These are phyloP conservation scores for Lithohypha guttulata DNA, from an alignment of 2,329 filamentous ascomycete genomes.

Conservation along the genomic window DNA sequence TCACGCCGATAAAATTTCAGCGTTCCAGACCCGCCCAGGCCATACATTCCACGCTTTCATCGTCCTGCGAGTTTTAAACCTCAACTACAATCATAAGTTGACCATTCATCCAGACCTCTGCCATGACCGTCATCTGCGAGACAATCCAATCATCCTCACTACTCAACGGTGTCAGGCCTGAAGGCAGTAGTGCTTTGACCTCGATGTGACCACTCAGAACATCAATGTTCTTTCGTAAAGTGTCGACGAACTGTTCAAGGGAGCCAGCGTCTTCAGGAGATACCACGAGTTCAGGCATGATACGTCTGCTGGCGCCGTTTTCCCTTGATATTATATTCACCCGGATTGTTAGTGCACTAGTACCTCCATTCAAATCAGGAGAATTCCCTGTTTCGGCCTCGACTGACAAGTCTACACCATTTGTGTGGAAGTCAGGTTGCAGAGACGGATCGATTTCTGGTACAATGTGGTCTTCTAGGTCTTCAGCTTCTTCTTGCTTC, in stretches of 20 bases:
- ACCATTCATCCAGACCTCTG: constrained; percentile 39
- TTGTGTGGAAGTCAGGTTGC: constrained; percentile 6
- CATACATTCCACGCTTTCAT: neutral
- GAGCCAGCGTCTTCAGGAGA: constrained; percentile 14
- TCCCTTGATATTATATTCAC: constrained; percentile 20
- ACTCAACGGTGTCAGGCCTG: constrained; percentile 30
- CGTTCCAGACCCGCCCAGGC: no score
- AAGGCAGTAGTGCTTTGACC: constrained; percentile 33
- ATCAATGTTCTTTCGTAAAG: constrained; percentile 16
- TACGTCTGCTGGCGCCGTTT: constrained; percentile 14
- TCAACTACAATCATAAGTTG: constrained; percentile 35
- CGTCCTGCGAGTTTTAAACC: constrained; percentile 14
- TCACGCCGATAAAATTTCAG: no score
- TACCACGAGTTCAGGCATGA: constrained; percentile 18
- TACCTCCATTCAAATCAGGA: neutral
- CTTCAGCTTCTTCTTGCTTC: constrained; percentile 6
- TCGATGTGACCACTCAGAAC: constrained; percentile 6
- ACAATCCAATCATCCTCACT: constrained; percentile 36
- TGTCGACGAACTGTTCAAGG: constrained; percentile 13
- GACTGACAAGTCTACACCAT: neutral
- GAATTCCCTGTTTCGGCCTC: neutral
- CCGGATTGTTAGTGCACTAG: constrained; percentile 13
- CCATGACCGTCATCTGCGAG: constrained; percentile 32
- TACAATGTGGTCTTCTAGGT: constrained; percentile 6
- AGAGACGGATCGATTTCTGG: constrained; percentile 14